These are phyloP conservation scores for Cercophora newfieldiana DNA, from an alignment of 495 filamentous ascomycete genomes.

Conservation along the genomic window DNA sequence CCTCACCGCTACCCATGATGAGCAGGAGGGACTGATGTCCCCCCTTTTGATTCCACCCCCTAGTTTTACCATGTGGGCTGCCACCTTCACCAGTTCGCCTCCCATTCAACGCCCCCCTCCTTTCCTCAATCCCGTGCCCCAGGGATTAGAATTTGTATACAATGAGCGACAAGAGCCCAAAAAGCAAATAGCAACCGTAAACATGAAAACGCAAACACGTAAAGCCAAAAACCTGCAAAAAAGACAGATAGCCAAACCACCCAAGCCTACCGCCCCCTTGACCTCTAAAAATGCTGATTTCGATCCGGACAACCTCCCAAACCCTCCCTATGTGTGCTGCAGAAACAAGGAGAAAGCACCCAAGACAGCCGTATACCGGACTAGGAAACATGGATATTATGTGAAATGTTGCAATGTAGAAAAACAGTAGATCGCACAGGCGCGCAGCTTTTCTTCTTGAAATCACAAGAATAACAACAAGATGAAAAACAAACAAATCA, in stretches of 20 bases:
- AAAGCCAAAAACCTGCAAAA: conserved; percentile 11
- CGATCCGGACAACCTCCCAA: background rate
- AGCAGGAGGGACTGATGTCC: background rate
- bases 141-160: background rate
- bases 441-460: background rate
- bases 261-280: background rate
- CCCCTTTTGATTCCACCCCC: background rate
- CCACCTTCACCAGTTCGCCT: background rate
- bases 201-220: background rate
- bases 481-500: conserved; percentile 9
- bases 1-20: background rate
- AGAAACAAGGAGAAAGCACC: background rate
- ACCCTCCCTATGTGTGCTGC: background rate
- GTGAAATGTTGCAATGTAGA: background rate
- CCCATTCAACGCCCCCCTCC: background rate
- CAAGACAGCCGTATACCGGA: background rate
- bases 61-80: background rate
- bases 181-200: conserved; percentile 12
- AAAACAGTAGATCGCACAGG: conserved; percentile 5
- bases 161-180: conserved; percentile 4
- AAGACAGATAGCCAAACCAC: conserved; percentile 4
- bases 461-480: background rate
- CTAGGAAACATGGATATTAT: background rate
- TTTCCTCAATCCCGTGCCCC: background rate
- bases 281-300: conserved; percentile 12